Conservation (phyloP, 257 asterid species). For the Jacaranda copaia region DNA sequence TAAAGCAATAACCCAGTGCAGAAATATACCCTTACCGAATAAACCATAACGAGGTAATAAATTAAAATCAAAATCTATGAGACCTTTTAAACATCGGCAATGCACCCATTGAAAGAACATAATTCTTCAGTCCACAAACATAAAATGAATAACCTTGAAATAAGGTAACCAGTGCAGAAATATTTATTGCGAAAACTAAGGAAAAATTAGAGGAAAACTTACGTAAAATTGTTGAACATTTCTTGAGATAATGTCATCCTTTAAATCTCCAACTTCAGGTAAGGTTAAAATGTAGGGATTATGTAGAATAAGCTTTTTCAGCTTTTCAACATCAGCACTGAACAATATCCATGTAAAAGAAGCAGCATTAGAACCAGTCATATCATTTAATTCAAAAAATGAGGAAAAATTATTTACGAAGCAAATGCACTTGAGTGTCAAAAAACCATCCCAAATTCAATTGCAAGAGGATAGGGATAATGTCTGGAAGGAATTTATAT, state of each 20-base stretch:
- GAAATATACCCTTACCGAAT: background rate
- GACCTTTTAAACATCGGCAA: background rate
- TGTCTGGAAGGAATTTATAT: background rate
- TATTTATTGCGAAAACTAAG: background rate
- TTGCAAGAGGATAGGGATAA: background rate
- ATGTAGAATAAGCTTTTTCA: conserved; percentile 89
- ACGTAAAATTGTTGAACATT: conserved; percentile 95
- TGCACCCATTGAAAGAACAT: background rate
- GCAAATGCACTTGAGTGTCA: conserved; percentile 8
- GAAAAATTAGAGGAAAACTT: conserved; percentile 42
- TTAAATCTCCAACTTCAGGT: conserved; percentile 83
- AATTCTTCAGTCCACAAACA: conserved; percentile 12
- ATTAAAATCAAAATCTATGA: conserved; percentile 2
- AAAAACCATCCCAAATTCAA: conserved; percentile 7
- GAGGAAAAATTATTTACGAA: background rate
- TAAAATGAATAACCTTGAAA: conserved; percentile 10
- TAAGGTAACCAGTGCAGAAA: background rate
- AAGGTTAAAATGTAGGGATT: conserved; percentile 86
- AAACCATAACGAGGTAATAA: conserved; percentile 14
- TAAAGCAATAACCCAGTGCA: background rate
- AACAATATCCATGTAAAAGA: conserved; percentile 36
- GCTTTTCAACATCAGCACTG: conserved; percentile 95
- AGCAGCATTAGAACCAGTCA: conserved; percentile 27
- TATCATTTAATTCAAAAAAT: background rate
- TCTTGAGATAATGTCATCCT: conserved; percentile 85